Evolutionary conservation across 2,329 filamentous ascomycete genomes (phyloP).

Genomic region (Acephala macrosclerotiorum): DNA sequence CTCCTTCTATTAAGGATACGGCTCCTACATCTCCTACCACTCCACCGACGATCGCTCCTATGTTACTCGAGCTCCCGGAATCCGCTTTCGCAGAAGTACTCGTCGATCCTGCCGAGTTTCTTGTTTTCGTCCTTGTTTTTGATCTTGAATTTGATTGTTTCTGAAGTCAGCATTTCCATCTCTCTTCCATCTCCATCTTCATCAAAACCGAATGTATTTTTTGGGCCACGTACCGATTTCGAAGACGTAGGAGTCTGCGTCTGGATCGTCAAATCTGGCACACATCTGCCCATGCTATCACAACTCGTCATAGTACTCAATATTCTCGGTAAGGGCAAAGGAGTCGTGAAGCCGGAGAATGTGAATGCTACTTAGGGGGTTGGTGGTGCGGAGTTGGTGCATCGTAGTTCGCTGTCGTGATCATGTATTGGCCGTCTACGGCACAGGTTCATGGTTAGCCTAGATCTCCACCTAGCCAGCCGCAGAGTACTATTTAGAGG

Average conservation of each 20-base stretch:
- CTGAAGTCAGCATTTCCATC: neutral
- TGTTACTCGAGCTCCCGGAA: neutral
- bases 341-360: constrained; percentile 11
- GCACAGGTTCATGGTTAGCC: constrained; percentile 9
- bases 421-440: constrained; percentile 2
- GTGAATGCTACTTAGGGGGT: constrained; percentile 12
- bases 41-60: neutral
- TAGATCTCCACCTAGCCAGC: constrained; percentile 13
- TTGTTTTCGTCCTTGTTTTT: neutral
- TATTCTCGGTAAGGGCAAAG: constrained; percentile 12
- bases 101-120: neutral
- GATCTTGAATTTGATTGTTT: neutral
- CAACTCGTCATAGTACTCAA: neutral
- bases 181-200: neutral
- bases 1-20: neutral
- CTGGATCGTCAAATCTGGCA: constrained; percentile 1
- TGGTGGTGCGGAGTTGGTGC: neutral
- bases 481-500: constrained; percentile 1
- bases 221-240: neutral
- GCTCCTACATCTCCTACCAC: neutral
- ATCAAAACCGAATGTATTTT: too few species aligned
- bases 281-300: neutral
- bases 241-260: neutral
- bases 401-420: constrained; percentile 17
- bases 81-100: neutral